phyloP scores from a whole-genome alignment of 1,139 yeast genomes.

The Hemisphaericaspora xylanilytica region DNA sequence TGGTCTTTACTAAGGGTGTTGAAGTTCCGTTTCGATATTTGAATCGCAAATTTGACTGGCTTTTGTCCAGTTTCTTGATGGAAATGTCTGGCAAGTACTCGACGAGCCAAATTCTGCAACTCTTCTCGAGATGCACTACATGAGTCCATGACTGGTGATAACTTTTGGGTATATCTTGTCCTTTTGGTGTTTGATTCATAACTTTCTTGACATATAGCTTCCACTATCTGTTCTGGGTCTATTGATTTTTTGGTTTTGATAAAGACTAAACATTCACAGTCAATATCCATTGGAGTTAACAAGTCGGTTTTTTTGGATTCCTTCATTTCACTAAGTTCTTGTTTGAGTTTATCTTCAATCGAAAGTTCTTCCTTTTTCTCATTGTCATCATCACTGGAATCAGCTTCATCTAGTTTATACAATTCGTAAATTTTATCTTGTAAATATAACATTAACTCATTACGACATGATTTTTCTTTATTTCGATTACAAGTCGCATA shows the following conservation, averaged over 20 bases:
- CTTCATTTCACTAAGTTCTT: constrained; percentile 63
- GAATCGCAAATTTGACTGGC: constrained; percentile 72
- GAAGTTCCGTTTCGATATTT: constrained; percentile 77
- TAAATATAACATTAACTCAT: constrained; percentile 66
- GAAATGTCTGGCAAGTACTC: constrained; percentile 66
- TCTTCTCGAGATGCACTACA: constrained; percentile 70
- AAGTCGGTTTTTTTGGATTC: constrained; percentile 43
- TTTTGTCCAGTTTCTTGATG: constrained; percentile 50
- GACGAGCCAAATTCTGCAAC: constrained; percentile 52
- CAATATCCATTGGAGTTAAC: constrained; percentile 64
- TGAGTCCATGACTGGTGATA: constrained; percentile 77
- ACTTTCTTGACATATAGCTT: constrained; percentile 60
- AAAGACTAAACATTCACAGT: constrained; percentile 83
- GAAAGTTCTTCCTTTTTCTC: constrained; percentile 42
- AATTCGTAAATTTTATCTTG: constrained; percentile 53
- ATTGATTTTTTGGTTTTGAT: constrained; percentile 77
- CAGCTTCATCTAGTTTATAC: constrained; percentile 33
- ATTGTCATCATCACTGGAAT: constrained; percentile 20
- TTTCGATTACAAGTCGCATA: constrained; percentile 85
- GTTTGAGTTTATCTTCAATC: constrained; percentile 72
- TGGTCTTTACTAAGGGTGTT: constrained; percentile 66
- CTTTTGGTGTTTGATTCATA: constrained; percentile 48
- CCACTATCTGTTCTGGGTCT: constrained; percentile 70
- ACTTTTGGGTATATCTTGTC: constrained; percentile 71
- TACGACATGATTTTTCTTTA: constrained; percentile 70